phyloP scores from a whole-genome alignment of 2,329 filamentous ascomycete genomes.

The Biscogniauxia sp. region DNA sequence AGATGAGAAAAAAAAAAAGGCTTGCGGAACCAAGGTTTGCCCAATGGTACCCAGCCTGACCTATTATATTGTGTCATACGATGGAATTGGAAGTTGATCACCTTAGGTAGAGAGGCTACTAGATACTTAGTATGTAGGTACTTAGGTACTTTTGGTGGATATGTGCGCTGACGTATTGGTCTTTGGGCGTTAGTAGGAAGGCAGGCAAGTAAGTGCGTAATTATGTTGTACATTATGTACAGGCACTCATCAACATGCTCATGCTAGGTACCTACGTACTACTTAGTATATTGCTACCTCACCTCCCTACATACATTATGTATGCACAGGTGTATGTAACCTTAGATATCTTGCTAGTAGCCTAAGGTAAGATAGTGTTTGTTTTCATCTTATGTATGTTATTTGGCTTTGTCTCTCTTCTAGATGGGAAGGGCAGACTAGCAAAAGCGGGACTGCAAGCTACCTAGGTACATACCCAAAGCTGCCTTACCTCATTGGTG shows the following conservation, averaged over 20 bases:
- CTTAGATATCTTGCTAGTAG: background rate
- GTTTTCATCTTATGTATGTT: background rate
- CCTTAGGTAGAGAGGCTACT: background rate
- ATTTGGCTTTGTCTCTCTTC: background rate
- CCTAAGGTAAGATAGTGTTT: background rate
- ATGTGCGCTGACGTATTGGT: background rate
- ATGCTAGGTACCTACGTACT: no score
- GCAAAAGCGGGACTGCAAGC: background rate
- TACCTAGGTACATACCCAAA: background rate
- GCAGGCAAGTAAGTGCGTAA: background rate
- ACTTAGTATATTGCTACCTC: background rate
- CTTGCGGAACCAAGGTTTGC: background rate
- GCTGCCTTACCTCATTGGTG: background rate
- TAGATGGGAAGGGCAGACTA: background rate
- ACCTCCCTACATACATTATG: background rate
- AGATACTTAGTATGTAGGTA: no score
- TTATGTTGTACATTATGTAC: background rate
- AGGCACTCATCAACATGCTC: background rate
- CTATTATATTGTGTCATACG: no score
- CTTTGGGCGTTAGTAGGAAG: background rate
- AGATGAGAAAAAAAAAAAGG: no score
- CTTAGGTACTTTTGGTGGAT: background rate
- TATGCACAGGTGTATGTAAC: background rate
- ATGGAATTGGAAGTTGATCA: background rate
- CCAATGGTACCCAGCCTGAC: background rate